Percentiles rank a stretch among this genome's conserved stretches.
Evolutionary conservation across 441 rosid genomes (phyloP).

Genomic region (Jatropha podagrica): DNA sequence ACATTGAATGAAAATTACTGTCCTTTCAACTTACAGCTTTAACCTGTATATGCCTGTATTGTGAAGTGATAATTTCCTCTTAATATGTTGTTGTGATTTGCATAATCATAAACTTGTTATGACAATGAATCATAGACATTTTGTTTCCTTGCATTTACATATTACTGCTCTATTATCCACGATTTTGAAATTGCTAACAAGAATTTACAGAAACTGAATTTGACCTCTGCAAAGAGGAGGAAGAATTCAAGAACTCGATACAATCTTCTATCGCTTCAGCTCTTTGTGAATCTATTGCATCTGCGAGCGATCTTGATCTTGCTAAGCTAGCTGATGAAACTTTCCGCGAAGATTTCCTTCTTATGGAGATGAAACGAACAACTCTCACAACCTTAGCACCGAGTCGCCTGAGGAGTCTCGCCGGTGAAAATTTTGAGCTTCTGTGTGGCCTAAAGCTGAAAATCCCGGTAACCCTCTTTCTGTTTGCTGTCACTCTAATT

Average conservation of each 20-base stretch:
- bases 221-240: slow-evolving; percentile 70
- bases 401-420: slow-evolving; percentile 48
- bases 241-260: slow-evolving; percentile 88
- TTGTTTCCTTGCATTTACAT: slow-evolving; percentile 22
- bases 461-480: slow-evolving; percentile 43
- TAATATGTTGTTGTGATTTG: background rate
- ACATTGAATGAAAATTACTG: background rate
- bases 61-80: background rate
- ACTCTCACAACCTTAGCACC: slow-evolving; percentile 61
- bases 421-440: slow-evolving; percentile 42
- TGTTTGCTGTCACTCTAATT: slow-evolving; percentile 27
- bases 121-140: background rate
- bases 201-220: slow-evolving; percentile 58
- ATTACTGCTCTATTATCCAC: background rate
- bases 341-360: slow-evolving; percentile 47
- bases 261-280: slow-evolving; percentile 94
- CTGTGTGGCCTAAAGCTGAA: slow-evolving; percentile 46
- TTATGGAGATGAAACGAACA: slow-evolving; percentile 47
- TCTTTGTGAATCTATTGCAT: slow-evolving; percentile 71
- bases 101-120: background rate
- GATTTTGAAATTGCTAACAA: slow-evolving; percentile 27
- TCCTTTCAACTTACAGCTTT: background rate
- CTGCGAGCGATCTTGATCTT: slow-evolving; percentile 74
- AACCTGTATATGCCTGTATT: background rate
- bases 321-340: slow-evolving; percentile 50